Evolutionary conservation across 805 yeast genomes (phyloP).

Genomic region (Metschnikowia colocasiae): DNA sequence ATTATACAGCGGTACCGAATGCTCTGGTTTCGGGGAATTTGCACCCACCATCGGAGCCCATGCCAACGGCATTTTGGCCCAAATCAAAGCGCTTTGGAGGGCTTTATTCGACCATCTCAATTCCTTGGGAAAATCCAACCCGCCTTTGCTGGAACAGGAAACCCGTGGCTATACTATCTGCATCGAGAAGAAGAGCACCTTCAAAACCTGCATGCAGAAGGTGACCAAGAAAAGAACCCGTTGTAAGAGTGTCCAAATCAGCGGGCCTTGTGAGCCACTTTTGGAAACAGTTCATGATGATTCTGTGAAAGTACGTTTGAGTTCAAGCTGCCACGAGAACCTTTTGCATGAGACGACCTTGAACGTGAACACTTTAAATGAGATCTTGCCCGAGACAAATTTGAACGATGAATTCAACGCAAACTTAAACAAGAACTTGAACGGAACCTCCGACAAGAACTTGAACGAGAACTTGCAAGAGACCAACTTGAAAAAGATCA

Average conservation of each 20-base stretch:
- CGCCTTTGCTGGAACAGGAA: background rate
- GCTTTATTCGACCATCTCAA: background rate
- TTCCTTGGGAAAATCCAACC: background rate
- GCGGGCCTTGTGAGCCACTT: background rate
- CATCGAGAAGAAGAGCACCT: background rate
- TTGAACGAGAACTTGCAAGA: too few species aligned
- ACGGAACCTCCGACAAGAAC: background rate
- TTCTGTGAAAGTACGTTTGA: background rate
- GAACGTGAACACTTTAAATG: background rate
- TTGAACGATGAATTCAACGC: too few species aligned
- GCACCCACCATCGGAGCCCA: background rate
- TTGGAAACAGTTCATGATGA: background rate
- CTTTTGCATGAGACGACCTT: background rate
- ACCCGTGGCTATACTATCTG: background rate
- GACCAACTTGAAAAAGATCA: too few species aligned
- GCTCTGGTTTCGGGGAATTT: background rate
- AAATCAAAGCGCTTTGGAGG: background rate
- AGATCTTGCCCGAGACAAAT: too few species aligned
- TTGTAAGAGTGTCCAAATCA: background rate
- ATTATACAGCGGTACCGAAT: background rate
- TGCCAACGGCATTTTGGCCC: background rate
- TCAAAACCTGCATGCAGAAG: background rate
- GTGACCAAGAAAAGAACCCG: background rate
- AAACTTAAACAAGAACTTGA: too few species aligned
- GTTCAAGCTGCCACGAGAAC: background rate